Evolutionary conservation across 768 basidiomycete genomes (phyloP).

Genomic region (Russula olivacea): DNA sequence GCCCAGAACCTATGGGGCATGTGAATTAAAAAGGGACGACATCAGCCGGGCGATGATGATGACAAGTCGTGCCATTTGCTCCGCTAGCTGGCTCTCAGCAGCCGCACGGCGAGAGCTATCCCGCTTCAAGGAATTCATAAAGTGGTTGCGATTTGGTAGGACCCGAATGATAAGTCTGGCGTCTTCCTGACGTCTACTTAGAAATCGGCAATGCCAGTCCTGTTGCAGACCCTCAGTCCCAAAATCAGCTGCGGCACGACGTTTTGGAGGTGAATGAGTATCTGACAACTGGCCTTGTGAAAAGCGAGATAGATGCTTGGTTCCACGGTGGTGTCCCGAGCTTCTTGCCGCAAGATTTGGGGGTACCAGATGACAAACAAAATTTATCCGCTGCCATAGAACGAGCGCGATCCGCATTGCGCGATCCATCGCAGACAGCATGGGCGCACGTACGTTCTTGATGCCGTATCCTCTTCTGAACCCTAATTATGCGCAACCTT

Average conservation of each 20-base stretch:
- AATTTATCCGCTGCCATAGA: constrained; percentile 41
- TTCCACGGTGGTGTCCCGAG: constrained; percentile 59
- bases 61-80: constrained; percentile 51
- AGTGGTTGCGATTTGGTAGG: constrained; percentile 71
- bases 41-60: constrained; percentile 49
- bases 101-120: constrained; percentile 60
- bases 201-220: constrained; percentile 49
- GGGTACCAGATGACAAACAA: constrained; percentile 36
- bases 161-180: constrained; percentile 13
- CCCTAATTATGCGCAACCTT: constrained; percentile 15
- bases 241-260: constrained; percentile 53
- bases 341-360: constrained; percentile 47
- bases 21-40: constrained; percentile 48
- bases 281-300: constrained; percentile 60
- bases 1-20: constrained; percentile 46
- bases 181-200: constrained; percentile 25
- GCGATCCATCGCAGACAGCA: constrained; percentile 41
- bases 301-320: constrained; percentile 72
- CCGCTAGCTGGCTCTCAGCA: constrained; percentile 63
- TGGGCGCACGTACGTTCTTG: constrained; percentile 48
- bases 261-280: constrained; percentile 78
- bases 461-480: constrained; percentile 11
- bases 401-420: constrained; percentile 44
- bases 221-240: constrained; percentile 43
- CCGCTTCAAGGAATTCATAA: constrained; percentile 73